phyloP scores from a whole-genome alignment of 306 rosid species.

The Pterocarpus macrocarpus region DNA sequence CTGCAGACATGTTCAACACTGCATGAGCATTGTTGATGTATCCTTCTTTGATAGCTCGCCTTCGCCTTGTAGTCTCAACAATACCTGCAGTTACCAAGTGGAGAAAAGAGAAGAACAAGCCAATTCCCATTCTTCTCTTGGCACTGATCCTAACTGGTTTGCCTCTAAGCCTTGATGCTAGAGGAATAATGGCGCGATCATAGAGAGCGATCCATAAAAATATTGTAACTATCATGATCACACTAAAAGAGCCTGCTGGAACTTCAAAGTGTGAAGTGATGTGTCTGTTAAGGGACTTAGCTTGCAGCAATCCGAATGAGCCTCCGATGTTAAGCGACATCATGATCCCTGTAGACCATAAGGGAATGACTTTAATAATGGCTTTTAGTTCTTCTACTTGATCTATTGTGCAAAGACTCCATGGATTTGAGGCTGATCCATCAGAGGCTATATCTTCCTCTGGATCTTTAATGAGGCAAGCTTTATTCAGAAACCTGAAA shows the following conservation, averaged over 20 bases:
- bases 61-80: slow-evolving; percentile 57
- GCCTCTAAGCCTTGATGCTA: slow-evolving; percentile 67
- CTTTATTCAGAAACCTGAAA: slow-evolving; percentile 69
- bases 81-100: slow-evolving; percentile 56
- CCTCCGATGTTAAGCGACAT: slow-evolving; percentile 56
- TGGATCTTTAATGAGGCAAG: slow-evolving; percentile 59
- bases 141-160: slow-evolving; percentile 58
- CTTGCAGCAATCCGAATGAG: slow-evolving; percentile 71
- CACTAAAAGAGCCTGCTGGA: slow-evolving; percentile 65
- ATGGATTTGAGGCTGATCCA: slow-evolving; percentile 67
- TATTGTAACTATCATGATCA: slow-evolving; percentile 48
- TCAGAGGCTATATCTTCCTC: slow-evolving; percentile 61
- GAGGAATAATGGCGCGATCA: slow-evolving; percentile 63
- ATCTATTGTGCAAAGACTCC: slow-evolving; percentile 72
- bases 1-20: slow-evolving; percentile 69
- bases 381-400: slow-evolving; percentile 78
- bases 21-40: slow-evolving; percentile 36
- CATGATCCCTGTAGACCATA: slow-evolving; percentile 70
- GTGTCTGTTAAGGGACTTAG: slow-evolving; percentile 66
- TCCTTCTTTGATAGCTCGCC: slow-evolving; percentile 56
- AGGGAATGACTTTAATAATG: slow-evolving; percentile 66
- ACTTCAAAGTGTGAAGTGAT: slow-evolving; percentile 58
- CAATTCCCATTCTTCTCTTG: slow-evolving; percentile 70
- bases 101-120: slow-evolving; percentile 55
- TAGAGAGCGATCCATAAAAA: slow-evolving; percentile 63